Conservation (phyloP, 805 yeast species). For the Cyberlindnera sargentensis region DNA sequence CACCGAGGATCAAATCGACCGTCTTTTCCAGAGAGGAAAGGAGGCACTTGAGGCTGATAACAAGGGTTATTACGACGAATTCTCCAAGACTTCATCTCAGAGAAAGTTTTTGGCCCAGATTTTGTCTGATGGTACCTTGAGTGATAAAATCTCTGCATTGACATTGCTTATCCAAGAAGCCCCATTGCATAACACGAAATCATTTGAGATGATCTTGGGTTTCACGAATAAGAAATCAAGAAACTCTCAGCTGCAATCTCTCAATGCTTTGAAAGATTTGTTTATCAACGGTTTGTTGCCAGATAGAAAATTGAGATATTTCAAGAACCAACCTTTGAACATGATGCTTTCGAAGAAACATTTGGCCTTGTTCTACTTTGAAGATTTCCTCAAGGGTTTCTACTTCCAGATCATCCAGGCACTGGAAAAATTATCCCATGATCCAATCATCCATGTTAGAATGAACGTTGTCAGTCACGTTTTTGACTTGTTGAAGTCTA, state of each 20-base stretch:
- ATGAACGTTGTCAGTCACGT: slow-evolving; percentile 68
- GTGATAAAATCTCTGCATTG: slow-evolving; percentile 91
- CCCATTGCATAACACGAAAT: slow-evolving; percentile 81
- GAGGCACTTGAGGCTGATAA: slow-evolving; percentile 64
- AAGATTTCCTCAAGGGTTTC: slow-evolving; percentile 74
- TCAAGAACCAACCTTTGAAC: slow-evolving; percentile 62
- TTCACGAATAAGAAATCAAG: slow-evolving; percentile 89
- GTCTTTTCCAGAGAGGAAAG: slow-evolving; percentile 60
- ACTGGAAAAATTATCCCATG: slow-evolving; percentile 79
- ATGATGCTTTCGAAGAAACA: slow-evolving; percentile 42
- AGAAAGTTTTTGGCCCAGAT: slow-evolving; percentile 84
- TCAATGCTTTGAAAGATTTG: slow-evolving; percentile 85
- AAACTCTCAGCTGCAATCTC: slow-evolving; percentile 86
- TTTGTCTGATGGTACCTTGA: slow-evolving; percentile 84
- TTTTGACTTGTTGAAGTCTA: slow-evolving; percentile 70
- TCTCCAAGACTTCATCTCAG: slow-evolving; percentile 71
- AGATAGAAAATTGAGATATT: slow-evolving; percentile 71
- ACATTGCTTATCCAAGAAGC: slow-evolving; percentile 92
- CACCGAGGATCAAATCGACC: slow-evolving; percentile 48
- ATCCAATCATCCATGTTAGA: slow-evolving; percentile 84
- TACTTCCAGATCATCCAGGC: slow-evolving; percentile 72
- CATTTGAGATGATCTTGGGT: slow-evolving; percentile 68
- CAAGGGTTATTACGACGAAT: slow-evolving; percentile 60
- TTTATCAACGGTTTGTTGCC: slow-evolving; percentile 79
- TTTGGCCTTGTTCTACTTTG: slow-evolving; percentile 74